phyloP scores from a whole-genome alignment of 441 rosid genomes.

The Eruca vesicaria region DNA sequence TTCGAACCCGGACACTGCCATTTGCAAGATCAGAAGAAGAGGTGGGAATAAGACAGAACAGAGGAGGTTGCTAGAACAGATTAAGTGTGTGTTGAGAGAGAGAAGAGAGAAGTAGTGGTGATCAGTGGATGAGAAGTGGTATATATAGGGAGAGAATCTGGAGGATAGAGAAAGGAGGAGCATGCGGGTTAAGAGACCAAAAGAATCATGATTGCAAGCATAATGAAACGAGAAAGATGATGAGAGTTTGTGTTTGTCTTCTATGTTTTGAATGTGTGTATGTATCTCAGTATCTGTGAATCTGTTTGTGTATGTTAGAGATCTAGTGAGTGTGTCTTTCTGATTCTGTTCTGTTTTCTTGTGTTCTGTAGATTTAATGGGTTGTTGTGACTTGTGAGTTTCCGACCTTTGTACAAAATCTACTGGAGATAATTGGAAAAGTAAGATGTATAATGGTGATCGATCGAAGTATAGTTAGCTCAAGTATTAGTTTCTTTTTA shows the following conservation, averaged over 20 bases:
- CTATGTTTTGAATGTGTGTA: conserved; percentile 4
- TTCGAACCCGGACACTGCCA: conserved; percentile 93
- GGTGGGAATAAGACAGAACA: not conserved
- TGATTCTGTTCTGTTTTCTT: conserved; percentile 9
- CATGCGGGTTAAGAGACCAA: conserved; percentile 99
- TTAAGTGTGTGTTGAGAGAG: conserved; percentile 35
- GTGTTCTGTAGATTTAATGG: conserved; percentile 23
- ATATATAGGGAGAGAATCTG: conserved; percentile 45
- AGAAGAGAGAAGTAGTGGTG: conserved; percentile 37
- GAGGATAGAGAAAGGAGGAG: conserved; percentile 40
- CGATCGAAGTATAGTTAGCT: not conserved
- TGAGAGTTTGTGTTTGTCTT: conserved; percentile 43
- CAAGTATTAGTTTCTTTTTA: not conserved
- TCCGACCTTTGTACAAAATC: not conserved
- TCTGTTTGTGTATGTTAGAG: not conserved
- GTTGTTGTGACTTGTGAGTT: not conserved
- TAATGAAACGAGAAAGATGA: conserved; percentile 90
- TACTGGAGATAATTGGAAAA: not conserved
- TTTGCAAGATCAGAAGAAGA: conserved; percentile 19
- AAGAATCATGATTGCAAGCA: conserved; percentile 86
- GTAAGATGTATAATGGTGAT: not conserved
- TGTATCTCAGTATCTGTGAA: not conserved
- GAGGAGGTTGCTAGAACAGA: not conserved
- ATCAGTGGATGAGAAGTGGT: conserved; percentile 32
- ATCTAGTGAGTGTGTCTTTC: conserved; percentile 2